These are phyloP conservation scores for Allium sativum DNA, from an alignment of 106 monocot species.

Conservation along the genomic window DNA sequence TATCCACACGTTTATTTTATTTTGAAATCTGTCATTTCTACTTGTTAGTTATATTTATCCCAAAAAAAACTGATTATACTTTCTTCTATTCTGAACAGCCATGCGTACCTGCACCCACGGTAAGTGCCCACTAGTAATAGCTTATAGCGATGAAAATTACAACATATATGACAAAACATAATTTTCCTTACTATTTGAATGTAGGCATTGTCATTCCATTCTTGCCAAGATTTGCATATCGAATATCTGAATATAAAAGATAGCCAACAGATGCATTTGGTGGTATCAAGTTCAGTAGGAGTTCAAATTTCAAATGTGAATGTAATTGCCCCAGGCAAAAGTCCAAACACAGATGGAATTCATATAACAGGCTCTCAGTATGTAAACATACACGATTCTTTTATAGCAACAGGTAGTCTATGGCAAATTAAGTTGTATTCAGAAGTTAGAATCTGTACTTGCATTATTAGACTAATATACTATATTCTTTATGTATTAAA, in stretches of 20 bases:
- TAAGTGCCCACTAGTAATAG: background rate
- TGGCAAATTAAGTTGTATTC: background rate
- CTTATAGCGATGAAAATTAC: background rate
- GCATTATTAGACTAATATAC: background rate
- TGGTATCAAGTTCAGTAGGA: constrained; percentile 24
- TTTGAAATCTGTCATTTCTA: background rate
- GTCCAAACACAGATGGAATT: constrained; percentile 89
- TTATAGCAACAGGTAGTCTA: constrained; percentile 47
- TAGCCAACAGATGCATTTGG: constrained; percentile 69
- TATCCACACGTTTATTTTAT: background rate
- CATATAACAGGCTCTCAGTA: constrained; percentile 41
- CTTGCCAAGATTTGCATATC: constrained; percentile 42
- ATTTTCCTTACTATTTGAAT: background rate
- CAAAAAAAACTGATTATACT: background rate
- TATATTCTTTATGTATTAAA: background rate
- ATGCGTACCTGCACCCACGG: constrained; percentile 7
- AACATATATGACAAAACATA: background rate
- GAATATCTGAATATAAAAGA: constrained; percentile 38
- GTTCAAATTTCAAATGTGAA: constrained; percentile 27
- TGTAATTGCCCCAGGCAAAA: constrained; percentile 34
- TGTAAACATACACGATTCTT: constrained; percentile 31
- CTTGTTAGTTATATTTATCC: background rate
- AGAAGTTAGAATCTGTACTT: background rate
- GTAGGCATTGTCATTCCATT: constrained; percentile 53
- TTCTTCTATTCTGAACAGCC: background rate